Conservation (phyloP, 805 yeast genomes). For the Naumovozyma dairenensis region DNA sequence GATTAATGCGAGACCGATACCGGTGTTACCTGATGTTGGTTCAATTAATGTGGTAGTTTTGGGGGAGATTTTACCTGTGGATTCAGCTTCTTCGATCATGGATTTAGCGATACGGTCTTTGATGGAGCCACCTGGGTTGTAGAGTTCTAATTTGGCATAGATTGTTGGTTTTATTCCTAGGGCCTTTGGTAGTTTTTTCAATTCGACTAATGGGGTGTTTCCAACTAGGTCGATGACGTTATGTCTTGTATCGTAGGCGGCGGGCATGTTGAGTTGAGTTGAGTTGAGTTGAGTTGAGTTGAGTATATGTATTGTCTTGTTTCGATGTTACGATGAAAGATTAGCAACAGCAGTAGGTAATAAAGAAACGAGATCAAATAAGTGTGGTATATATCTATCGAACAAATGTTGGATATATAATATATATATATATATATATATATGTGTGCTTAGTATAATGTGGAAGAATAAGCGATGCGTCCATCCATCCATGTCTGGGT, state of each 20-base stretch:
- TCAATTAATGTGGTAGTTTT: slow-evolving; percentile 70
- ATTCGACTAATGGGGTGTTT: slow-evolving; percentile 68
- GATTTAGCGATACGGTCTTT: slow-evolving; percentile 81
- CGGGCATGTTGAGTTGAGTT: background rate
- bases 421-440: too few relatives aligned
- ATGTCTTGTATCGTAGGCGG: slow-evolving; percentile 24
- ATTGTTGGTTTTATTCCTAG: slow-evolving; percentile 63
- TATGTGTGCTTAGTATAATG: too few relatives aligned
- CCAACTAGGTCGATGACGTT: slow-evolving; percentile 70
- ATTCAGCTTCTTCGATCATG: slow-evolving; percentile 82
- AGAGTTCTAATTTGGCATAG: slow-evolving; percentile 68
- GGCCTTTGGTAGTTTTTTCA: slow-evolving; percentile 69
- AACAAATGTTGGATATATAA: too few relatives aligned
- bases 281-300: too few relatives aligned
- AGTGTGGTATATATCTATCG: too few relatives aligned
- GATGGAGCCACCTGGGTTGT: slow-evolving; percentile 86
- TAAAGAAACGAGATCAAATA: background rate
- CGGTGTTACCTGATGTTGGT: slow-evolving; percentile 88
- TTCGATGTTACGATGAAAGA: background rate
- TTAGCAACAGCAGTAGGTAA: background rate
- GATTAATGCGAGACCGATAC: slow-evolving; percentile 77
- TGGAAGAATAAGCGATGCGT: too few relatives aligned
- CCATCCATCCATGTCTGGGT: too few relatives aligned
- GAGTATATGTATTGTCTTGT: background rate
- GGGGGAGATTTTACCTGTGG: slow-evolving; percentile 68